phyloP scores from a whole-genome alignment of 2,329 filamentous ascomycete species.

The Penicillium aurantiogriseum region DNA sequence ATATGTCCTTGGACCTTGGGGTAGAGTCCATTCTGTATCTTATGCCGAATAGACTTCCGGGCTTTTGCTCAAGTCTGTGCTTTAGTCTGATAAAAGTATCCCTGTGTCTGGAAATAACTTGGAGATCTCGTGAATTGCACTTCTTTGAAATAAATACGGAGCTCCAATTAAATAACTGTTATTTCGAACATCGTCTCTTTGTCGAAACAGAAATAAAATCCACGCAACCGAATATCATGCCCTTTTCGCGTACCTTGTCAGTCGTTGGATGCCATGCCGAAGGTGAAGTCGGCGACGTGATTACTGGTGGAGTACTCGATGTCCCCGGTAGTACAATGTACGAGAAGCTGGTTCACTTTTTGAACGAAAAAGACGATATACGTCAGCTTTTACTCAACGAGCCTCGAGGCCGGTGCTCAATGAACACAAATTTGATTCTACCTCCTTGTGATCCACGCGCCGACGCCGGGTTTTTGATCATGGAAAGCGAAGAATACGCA shows the following conservation, averaged over 20 bases:
- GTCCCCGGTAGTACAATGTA: constrained; percentile 47
- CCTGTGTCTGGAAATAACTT: not conserved
- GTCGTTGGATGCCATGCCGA: constrained; percentile 29
- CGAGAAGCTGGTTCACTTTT: constrained; percentile 49
- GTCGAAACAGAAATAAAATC: not conserved
- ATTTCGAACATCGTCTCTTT: not conserved
- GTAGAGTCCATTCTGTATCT: not conserved
- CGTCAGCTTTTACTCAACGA: constrained; percentile 49
- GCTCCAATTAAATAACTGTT: not conserved
- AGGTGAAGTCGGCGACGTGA: constrained; percentile 50
- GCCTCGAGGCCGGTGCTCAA: constrained; percentile 45
- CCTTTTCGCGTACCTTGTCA: constrained; percentile 23
- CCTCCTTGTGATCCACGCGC: constrained; percentile 47
- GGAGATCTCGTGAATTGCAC: not conserved
- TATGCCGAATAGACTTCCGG: not conserved
- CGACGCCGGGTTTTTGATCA: constrained; percentile 48
- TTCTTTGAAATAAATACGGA: not conserved
- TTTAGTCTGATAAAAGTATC: not conserved
- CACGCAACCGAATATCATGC: constrained; percentile 8
- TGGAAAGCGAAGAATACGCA: constrained; percentile 49
- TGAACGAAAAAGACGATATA: constrained; percentile 40
- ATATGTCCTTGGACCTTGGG: not conserved
- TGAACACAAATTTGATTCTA: constrained; percentile 44
- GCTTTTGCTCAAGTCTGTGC: not conserved
- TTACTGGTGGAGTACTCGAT: constrained; percentile 50